These are phyloP conservation scores for Aspergillus steynii DNA, from an alignment of 495 filamentous ascomycete species.

Conservation along the genomic window DNA sequence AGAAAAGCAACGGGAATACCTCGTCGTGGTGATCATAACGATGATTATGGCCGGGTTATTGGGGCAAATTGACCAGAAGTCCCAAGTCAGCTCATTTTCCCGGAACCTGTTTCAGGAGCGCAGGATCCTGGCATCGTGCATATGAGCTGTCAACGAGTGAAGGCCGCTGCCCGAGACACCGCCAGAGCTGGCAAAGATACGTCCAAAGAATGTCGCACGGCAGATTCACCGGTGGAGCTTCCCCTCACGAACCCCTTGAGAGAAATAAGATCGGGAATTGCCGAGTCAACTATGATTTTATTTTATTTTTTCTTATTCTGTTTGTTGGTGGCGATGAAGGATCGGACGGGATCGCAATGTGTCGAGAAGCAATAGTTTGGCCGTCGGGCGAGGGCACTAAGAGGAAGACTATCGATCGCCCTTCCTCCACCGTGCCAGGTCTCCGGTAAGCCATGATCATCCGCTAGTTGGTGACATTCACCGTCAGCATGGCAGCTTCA, in stretches of 20 bases:
- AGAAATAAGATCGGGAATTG: neutral
- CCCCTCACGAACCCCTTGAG: neutral
- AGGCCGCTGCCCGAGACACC: neutral
- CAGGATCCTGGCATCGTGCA: conserved; percentile 20
- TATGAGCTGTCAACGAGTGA: conserved; percentile 14
- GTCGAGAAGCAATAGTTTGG: too few species aligned
- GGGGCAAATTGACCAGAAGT: neutral
- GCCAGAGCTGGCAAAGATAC: conserved; percentile 7
- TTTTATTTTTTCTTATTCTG: neutral
- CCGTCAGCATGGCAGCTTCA: too few species aligned
- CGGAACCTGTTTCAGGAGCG: conserved; percentile 4
- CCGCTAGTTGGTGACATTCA: neutral
- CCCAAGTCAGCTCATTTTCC: neutral
- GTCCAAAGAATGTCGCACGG: conserved; percentile 8
- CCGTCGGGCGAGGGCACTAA: neutral
- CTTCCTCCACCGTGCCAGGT: neutral
- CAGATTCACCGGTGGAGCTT: neutral
- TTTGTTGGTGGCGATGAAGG: neutral
- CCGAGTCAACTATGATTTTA: neutral
- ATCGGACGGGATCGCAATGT: neutral
- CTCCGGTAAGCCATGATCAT: conserved; percentile 5
- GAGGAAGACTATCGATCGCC: neutral
- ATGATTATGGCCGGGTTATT: too few species aligned
- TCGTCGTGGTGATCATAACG: too few species aligned
- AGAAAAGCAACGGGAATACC: neutral